Base-by-base conservation (phyloP, 202 grass and related monocot genomes). In the Miscanthus sacchariflorus region DNA sequence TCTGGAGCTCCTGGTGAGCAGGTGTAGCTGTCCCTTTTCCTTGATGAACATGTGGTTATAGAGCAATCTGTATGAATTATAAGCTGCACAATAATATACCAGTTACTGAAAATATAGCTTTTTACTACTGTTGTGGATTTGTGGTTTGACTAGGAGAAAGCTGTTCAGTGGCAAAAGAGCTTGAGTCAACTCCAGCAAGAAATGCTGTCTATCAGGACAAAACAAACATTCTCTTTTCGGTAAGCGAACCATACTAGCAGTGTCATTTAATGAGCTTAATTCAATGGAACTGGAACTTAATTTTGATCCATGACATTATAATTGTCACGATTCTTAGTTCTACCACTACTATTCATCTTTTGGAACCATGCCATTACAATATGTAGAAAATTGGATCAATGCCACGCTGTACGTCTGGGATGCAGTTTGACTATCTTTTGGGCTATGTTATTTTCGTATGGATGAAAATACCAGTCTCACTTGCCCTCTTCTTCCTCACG, bases 151-250 rank as follows among this genome's bases (percentile, higher is more conserved):
- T 85, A 99, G 97, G 97, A 45, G 97, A 99, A 93, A 99, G 97
- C 88, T 99, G 94, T 84, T 99, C 97, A 66, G 97, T 99, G 67
- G 92, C 93, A 61, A 99, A 99, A 91, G 94, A 96, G 61, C 84
- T 96, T 72, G 91, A 96, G 77, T 96, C 91, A 70, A 86, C 92
- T 86, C 79, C 89, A 86, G 76, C 94, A 82, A 95, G 88, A 81
- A 95, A 99, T 88, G 97, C 91, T 25, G 97, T 99, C 81, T 99
- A 99, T 72, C 97, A 99, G 88, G 97, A 99, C 71, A 99, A 99
- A 91, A 99, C 94, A 44, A 99, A 99, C 81, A 96, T 99, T 86
- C 92, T 99, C 72, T 99, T 99, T 77, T 99, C 97, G 80, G 97
- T 99, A 92, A 86, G 89, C 39, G 72, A 76, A 71, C 49, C 6